A percentile compares a stretch with the other conserved stretches of the same genome.
phyloP scores from a whole-genome alignment of 177 flowering plant species.

The Telopea speciosissima region DNA sequence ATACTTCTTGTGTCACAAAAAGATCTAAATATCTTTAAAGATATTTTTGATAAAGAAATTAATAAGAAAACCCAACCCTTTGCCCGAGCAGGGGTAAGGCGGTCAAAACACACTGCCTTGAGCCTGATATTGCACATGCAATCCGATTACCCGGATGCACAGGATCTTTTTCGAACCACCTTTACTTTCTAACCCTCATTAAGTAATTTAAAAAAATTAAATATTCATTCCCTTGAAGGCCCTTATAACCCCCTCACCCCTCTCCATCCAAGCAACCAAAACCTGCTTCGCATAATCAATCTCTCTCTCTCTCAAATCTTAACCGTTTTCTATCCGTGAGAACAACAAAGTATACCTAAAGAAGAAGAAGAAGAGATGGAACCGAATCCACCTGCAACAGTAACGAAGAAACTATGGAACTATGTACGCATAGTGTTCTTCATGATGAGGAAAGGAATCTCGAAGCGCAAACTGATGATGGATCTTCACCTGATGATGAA shows the following conservation, averaged over 20 bases:
- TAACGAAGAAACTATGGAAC: slow-evolving; percentile 48
- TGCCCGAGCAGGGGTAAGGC: too few relatives aligned
- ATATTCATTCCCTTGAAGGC: background rate
- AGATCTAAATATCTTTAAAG: too few relatives aligned
- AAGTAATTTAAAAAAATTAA: background rate
- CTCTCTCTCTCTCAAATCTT: background rate
- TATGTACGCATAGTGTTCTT: slow-evolving; percentile 38
- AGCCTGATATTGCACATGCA: too few relatives aligned
- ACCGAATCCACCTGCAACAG: slow-evolving; percentile 17
- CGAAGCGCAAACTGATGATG: slow-evolving; percentile 40
- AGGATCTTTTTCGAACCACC: too few relatives aligned
- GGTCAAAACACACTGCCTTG: too few relatives aligned
- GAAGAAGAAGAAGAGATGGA: slow-evolving; percentile 19
- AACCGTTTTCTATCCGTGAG: too few relatives aligned
- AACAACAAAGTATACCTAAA: background rate
- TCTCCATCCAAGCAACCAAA: background rate
- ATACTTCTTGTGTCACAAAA: too few relatives aligned
- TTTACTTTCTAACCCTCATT: background rate
- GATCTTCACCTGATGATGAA: slow-evolving; percentile 50
- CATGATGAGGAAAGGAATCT: slow-evolving; percentile 52
- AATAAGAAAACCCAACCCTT: too few relatives aligned
- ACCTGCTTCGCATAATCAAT: background rate
- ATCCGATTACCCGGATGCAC: too few relatives aligned
- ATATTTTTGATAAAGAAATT: too few relatives aligned
- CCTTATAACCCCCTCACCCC: slow-evolving; percentile 15